Percentiles rank a stretch among this genome's conserved stretches.
Conservation (phyloP, 495 filamentous ascomycete genomes). For the Podospora bellae-mahoneyi region DNA sequence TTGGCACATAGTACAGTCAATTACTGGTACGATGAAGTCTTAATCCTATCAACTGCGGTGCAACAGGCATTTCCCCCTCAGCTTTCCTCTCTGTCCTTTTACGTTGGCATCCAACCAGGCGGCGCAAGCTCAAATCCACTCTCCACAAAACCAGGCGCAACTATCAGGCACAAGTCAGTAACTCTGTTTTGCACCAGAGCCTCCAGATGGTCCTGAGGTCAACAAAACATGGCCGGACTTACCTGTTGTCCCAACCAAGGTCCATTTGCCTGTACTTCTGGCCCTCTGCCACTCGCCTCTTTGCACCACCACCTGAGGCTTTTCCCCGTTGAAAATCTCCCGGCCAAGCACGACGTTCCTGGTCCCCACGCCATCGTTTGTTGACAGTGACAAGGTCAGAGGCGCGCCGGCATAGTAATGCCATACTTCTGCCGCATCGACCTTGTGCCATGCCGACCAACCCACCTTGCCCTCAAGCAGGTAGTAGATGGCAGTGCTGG, state of each 20-base stretch:
- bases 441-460: slow-evolving; percentile 45
- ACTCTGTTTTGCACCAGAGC: neutral
- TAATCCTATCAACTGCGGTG: too few species aligned
- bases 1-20: neutral
- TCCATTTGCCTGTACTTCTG: slow-evolving; percentile 43
- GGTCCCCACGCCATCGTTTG: slow-evolving; percentile 33
- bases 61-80: neutral
- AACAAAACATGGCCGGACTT: slow-evolving; percentile 13
- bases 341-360: slow-evolving; percentile 35
- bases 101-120: slow-evolving; percentile 35
- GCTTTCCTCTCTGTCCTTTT: neutral
- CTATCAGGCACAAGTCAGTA: slow-evolving; percentile 8
- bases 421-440: slow-evolving; percentile 49
- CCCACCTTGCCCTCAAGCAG: slow-evolving; percentile 43
- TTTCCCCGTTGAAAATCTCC: slow-evolving; percentile 39
- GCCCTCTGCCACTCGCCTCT: slow-evolving; percentile 45
- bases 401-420: slow-evolving; percentile 51
- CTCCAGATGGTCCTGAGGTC: neutral
- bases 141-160: slow-evolving; percentile 40
- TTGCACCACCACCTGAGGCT: slow-evolving; percentile 42
- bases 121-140: slow-evolving; percentile 38
- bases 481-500: slow-evolving; percentile 51
- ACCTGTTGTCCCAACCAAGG: slow-evolving; percentile 47
- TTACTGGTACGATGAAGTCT: too few species aligned
- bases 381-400: slow-evolving; percentile 39